Evolutionary conservation across 768 basidiomycete species (phyloP), one percentile per base, ranked within the genome.

Genomic region (Lepiota venenata): DNA sequence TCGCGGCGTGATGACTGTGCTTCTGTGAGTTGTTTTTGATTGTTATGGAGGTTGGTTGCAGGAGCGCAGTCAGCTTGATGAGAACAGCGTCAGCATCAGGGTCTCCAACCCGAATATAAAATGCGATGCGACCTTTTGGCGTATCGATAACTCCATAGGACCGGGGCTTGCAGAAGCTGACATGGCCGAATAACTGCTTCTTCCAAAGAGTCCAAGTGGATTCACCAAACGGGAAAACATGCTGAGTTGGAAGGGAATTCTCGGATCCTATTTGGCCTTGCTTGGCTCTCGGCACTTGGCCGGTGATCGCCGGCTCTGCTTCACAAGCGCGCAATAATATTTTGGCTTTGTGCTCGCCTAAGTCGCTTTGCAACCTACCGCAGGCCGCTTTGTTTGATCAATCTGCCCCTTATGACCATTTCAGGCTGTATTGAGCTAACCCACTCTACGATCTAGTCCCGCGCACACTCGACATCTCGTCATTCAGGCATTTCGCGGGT

Each of bases 1-100:
- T 93, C 44, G 91, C 76, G 52, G 79, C 78, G 71, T 93, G 91
- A 73, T 93, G 87, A 63, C 87, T 81, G 69, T 93, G 91, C 71
- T 88, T 78, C 81, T 83, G 85, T 49, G 91, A 93, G 63, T 93
- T 87, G 70, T 93, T 93, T 35, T 77, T 77, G 64, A 93, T 85
- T 50, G 65, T 75, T 64, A 93, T 74, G 61, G 76, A 74, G 50
- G 77, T 69, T 16, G 91, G 91, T 61, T 75, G 72, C 51, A 93
- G 74, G 47, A 82, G 71, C 41, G 71, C 66, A 50, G 74, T 81
- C 60, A 93, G 72, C 91, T 93, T 65, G 57, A 58, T 58, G 54
- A 40, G 22, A 57, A 58, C 29, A 25, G 18, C 8, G 29, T 61
- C 55, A 58, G 53, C 37, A 40, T 36, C 25, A 8, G 25, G 25